phyloP scores from a whole-genome alignment of 1,284 basidiomycete species.

The Peniophora sp. region DNA sequence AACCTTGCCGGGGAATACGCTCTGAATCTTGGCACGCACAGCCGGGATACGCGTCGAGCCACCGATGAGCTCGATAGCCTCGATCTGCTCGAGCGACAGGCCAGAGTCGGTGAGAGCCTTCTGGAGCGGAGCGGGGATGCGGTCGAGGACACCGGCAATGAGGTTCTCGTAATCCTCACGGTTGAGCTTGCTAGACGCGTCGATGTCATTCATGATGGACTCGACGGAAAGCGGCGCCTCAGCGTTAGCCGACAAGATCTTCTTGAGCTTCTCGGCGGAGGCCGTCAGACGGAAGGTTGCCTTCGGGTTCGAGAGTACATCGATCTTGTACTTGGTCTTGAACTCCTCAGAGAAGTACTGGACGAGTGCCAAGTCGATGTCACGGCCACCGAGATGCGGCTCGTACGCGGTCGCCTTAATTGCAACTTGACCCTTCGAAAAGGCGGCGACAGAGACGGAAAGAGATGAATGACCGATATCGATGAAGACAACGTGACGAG shows the following conservation, averaged over 20 bases:
- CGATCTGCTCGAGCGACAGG: slow-evolving; percentile 50
- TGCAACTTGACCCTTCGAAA: slow-evolving; percentile 84
- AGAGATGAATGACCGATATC: slow-evolving; percentile 89
- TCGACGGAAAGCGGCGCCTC: slow-evolving; percentile 88
- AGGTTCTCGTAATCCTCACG: slow-evolving; percentile 58
- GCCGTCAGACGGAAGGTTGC: slow-evolving; percentile 83
- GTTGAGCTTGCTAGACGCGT: slow-evolving; percentile 51
- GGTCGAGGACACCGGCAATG: slow-evolving; percentile 43
- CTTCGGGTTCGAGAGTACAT: slow-evolving; percentile 85
- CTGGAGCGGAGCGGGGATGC: slow-evolving; percentile 47
- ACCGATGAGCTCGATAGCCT: slow-evolving; percentile 63
- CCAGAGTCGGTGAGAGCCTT: slow-evolving; percentile 51
- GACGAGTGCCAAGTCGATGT: slow-evolving; percentile 86
- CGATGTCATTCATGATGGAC: slow-evolving; percentile 88
- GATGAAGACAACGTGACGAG: slow-evolving; percentile 84
- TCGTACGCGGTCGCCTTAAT: slow-evolving; percentile 87
- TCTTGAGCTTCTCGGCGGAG: slow-evolving; percentile 72
- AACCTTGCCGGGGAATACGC: slow-evolving; percentile 57
- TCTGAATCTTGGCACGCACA: slow-evolving; percentile 57
- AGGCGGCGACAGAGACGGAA: slow-evolving; percentile 80
- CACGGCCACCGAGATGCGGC: slow-evolving; percentile 85
- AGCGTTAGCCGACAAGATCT: slow-evolving; percentile 74
- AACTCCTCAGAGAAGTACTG: slow-evolving; percentile 86
- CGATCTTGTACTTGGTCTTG: slow-evolving; percentile 91
- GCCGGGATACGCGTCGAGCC: slow-evolving; percentile 65